Percentiles rank a stretch among this genome's conserved stretches.
phyloP scores from a whole-genome alignment of 1,284 basidiomycete species.

The Heterobasidion irregulare region DNA sequence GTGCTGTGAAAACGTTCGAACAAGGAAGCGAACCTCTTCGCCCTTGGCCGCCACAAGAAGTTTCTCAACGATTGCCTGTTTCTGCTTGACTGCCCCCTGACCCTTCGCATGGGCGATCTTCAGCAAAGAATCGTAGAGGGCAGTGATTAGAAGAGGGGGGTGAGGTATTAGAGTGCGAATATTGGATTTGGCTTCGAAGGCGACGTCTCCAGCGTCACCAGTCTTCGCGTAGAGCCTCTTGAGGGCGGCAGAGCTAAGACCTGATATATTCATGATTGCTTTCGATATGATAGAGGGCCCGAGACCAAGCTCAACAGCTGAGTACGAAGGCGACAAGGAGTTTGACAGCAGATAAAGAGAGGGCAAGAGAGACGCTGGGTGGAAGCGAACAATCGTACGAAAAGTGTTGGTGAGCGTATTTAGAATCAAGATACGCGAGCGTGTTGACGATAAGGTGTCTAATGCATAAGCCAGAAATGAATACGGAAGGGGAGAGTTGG shows the following conservation, averaged over 20 bases:
- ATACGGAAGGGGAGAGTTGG: constrained; percentile 55
- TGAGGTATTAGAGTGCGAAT: constrained; percentile 72
- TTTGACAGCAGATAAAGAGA: constrained; percentile 91
- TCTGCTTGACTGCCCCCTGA: constrained; percentile 65
- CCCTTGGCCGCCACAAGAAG: constrained; percentile 80
- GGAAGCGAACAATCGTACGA: constrained; percentile 59
- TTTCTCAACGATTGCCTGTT: constrained; percentile 75
- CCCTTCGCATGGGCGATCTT: constrained; percentile 65
- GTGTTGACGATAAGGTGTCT: constrained; percentile 63
- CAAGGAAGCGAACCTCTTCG: constrained; percentile 82
- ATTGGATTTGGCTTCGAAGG: constrained; percentile 76
- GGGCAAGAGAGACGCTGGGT: constrained; percentile 66
- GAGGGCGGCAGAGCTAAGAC: constrained; percentile 60
- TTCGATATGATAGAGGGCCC: constrained; percentile 73
- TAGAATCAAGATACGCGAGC: constrained; percentile 76
- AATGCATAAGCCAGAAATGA: constrained; percentile 77
- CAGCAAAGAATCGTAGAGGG: constrained; percentile 60
- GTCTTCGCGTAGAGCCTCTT: constrained; percentile 55
- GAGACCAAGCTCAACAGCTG: constrained; percentile 68
- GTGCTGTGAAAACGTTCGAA: constrained; percentile 76
- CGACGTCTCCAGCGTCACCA: constrained; percentile 75
- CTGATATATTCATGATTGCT: constrained; percentile 79
- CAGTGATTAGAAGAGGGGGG: constrained; percentile 53
- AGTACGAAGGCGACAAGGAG: constrained; percentile 74
- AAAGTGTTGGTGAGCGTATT: constrained; percentile 78